These are phyloP conservation scores for Corylus americana DNA, from an alignment of 306 rosid genomes.

Conservation along the genomic window DNA sequence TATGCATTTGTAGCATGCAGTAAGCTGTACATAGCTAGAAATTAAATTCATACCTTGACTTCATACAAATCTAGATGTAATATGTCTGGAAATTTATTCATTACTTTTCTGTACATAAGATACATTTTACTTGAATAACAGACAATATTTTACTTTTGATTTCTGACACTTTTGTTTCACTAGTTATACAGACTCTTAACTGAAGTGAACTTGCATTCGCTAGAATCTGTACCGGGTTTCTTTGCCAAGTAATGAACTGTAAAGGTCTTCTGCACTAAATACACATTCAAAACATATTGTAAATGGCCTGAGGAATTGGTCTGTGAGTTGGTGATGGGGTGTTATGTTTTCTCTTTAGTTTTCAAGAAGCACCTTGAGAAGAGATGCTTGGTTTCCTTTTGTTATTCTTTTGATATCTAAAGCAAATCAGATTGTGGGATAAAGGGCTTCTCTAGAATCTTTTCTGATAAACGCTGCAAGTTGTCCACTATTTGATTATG, in stretches of 20 bases:
- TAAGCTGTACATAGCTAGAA: conserved; percentile 34
- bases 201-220: not conserved
- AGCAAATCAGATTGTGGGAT: not conserved
- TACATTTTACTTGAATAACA: conserved; percentile 17
- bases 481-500: not conserved
- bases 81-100: conserved; percentile 9
- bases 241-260: not conserved
- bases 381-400: not conserved
- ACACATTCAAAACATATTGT: not conserved
- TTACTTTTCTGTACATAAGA: conserved; percentile 26
- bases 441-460: not conserved
- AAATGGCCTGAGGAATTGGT: not conserved
- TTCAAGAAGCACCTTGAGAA: not conserved
- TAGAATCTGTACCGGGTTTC: not conserved
- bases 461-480: not conserved
- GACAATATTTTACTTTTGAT: conserved; percentile 13
- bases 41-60: conserved; percentile 20
- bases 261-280: not conserved
- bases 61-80: conserved; percentile 17
- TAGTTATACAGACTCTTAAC: not conserved
- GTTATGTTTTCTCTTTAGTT: not conserved
- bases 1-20: conserved; percentile 14
- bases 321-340: not conserved
- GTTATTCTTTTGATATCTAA: not conserved
- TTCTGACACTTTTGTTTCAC: conserved; percentile 10